Evolutionary conservation across 1,284 basidiomycete species (phyloP).

Genomic region (Marasmius fiardii): DNA sequence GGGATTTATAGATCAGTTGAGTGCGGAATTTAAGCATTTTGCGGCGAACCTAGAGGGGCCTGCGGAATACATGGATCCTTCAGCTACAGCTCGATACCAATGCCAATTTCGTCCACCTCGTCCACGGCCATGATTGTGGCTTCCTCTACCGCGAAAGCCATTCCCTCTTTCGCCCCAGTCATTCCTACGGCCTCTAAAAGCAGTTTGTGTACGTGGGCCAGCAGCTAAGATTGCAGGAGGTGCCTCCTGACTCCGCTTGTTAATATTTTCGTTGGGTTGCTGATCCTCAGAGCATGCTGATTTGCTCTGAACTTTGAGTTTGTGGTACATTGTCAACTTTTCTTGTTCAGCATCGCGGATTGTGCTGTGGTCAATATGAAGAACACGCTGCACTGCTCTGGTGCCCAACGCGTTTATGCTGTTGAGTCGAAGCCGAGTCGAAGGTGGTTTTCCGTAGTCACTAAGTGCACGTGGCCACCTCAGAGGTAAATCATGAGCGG

Average conservation of each 20-base stretch:
- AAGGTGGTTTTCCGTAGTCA: too few species aligned
- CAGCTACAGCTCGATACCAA: not conserved
- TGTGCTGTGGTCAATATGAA: too few species aligned
- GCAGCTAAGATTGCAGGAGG: not conserved
- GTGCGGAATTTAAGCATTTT: too few species aligned
- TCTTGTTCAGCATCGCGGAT: not conserved
- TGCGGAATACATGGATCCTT: too few species aligned
- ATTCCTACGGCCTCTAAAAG: not conserved
- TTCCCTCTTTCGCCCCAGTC: not conserved
- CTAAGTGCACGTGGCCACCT: too few species aligned
- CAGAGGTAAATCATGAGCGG: too few species aligned
- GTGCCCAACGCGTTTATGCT: too few species aligned
- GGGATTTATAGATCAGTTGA: too few species aligned
- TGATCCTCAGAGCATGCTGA: not conserved
- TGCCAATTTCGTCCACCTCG: not conserved
- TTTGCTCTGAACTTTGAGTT: not conserved
- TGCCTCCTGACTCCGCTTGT: not conserved
- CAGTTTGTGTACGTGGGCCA: not conserved
- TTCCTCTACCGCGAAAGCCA: not conserved
- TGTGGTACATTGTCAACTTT: not conserved
- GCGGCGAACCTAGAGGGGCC: too few species aligned
- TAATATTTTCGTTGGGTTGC: not conserved
- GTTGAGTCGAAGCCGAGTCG: too few species aligned
- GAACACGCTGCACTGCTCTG: too few species aligned
- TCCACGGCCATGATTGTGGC: not conserved